Evolutionary conservation across 148 eudicot species (phyloP).

Genomic region (Suaeda aralocaspica): DNA sequence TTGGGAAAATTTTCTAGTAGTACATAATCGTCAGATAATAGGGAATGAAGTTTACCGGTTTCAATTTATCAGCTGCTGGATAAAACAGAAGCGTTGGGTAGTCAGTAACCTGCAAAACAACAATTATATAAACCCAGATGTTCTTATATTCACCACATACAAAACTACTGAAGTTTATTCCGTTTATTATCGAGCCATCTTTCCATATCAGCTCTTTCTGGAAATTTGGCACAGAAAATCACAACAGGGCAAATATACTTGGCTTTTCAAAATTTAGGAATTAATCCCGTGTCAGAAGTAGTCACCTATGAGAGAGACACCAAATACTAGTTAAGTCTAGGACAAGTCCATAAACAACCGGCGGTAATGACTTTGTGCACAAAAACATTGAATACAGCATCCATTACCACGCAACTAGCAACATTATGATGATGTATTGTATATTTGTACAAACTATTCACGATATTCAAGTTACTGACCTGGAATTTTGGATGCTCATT

Average conservation of each 20-base stretch:
- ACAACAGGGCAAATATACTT: background rate
- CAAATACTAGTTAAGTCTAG: background rate
- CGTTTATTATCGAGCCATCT: too few relatives aligned
- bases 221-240: background rate
- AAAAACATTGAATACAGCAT: too few relatives aligned
- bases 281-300: background rate
- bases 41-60: constrained; percentile 44
- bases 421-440: background rate
- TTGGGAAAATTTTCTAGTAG: background rate
- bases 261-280: background rate
- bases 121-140: background rate
- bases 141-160: background rate
- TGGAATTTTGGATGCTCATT: constrained; percentile 85
- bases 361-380: background rate
- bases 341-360: background rate
- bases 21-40: background rate
- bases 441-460: background rate
- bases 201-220: too few relatives aligned
- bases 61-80: constrained; percentile 62
- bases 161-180: constrained; percentile 3
- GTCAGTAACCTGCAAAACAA: constrained; percentile 52
- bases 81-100: constrained; percentile 79
- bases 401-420: background rate
- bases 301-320: too few relatives aligned
- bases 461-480: constrained; percentile 35